Evolutionary conservation across 2,329 filamentous ascomycete genomes (phyloP).

Genomic region (Teratosphaeria nubilosa): DNA sequence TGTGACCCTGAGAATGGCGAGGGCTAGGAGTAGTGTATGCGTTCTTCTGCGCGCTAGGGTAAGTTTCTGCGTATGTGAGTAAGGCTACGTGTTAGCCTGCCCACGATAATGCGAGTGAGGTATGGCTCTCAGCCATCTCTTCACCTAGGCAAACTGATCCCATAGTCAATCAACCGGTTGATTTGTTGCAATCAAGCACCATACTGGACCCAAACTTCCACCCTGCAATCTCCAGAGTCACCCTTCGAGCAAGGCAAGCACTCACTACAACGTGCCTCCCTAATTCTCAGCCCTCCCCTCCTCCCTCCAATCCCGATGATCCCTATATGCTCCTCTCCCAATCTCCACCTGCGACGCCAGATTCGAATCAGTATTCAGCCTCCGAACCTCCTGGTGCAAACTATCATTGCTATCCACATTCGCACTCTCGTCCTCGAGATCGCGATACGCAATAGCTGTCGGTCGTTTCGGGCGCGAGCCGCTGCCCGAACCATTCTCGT

Average conservation of each 20-base stretch:
- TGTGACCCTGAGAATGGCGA: too few species aligned
- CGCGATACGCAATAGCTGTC: slow-evolving; percentile 16
- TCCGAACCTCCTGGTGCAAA: slow-evolving; percentile 16
- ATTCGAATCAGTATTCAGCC: slow-evolving; percentile 22
- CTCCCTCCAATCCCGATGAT: slow-evolving; percentile 2
- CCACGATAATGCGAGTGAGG: too few species aligned
- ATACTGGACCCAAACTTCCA: too few species aligned
- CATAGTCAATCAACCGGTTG: too few species aligned
- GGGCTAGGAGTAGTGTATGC: too few species aligned
- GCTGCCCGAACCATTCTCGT: slow-evolving; percentile 1
- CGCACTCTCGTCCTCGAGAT: slow-evolving; percentile 14
- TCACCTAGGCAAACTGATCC: too few species aligned
- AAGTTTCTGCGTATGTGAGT: too few species aligned
- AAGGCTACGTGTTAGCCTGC: too few species aligned
- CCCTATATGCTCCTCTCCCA: slow-evolving; percentile 8
- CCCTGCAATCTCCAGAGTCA: not conserved
- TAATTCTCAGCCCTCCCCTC: not conserved
- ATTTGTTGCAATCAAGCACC: too few species aligned
- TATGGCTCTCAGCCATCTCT: too few species aligned
- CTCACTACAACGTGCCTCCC: not conserved
- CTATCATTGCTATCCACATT: slow-evolving; percentile 18
- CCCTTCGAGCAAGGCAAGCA: not conserved
- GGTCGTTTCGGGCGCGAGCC: slow-evolving; percentile 3
- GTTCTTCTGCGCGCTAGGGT: too few species aligned
- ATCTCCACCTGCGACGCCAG: slow-evolving; percentile 20